Evolutionary conservation across 495 filamentous ascomycete genomes (phyloP), one percentile per base, ranked within the genome.

Genomic region (Daldinia bambusicola): DNA sequence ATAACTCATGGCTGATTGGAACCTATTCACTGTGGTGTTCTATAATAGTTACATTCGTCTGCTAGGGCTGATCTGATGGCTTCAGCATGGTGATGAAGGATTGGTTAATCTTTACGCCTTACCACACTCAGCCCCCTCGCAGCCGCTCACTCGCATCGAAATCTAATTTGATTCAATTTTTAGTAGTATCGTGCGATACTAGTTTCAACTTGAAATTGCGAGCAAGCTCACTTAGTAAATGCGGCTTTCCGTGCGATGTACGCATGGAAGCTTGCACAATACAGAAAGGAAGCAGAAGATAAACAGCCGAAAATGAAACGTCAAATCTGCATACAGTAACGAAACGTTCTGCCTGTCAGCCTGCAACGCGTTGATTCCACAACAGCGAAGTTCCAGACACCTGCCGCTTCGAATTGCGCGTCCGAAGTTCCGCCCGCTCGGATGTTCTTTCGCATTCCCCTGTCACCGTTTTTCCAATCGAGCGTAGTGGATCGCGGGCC

Each of bases 401-500:
- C 70, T 69, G 65, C 70, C 70, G 70, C 70, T 73, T 73, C 65
- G 69, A 69, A 73, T 69, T 69, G 52, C 57, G 43, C 61, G 61
- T 10, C 70, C 64, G 65, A 66, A 62, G 26, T 72, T 67, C 65
- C 70, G 69, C 66, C 13, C 30, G 38, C 57, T 41, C 57, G 53
- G 38, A 57, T 59, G 12, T 34, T 43, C 9, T 56, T 18, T 13
- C 10, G 22, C 34, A 7, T 36, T 10, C 5, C 34, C 34, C 34
- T 36, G 36, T n/a, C 63, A 34, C 36, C 16, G 43, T 57, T 55
- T 22, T 3, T 40, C 50, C 55, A 55, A 43, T 30, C 18, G 50
- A 67, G 37, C 48, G 20, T 55, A 43, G 69, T 67, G 69, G 69
- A 72, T 64, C 59, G 45, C 36, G 64, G 64, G 20, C 32, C 60